Conservation (phyloP, 2,329 filamentous ascomycete genomes). For the Penicillium sp. region DNA sequence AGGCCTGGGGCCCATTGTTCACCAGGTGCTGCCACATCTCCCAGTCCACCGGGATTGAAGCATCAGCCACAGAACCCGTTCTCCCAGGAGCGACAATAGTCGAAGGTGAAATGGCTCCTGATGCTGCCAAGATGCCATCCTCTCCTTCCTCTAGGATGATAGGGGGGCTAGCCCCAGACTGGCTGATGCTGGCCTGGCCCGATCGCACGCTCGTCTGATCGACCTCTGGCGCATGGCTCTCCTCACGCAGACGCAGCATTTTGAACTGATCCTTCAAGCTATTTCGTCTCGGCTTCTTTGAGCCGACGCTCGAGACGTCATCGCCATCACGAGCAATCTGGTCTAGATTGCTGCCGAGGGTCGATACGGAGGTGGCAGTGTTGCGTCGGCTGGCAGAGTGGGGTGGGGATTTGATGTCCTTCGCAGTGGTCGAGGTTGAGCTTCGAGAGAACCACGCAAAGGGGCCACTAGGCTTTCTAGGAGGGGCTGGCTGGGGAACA, state of each 20-base stretch:
- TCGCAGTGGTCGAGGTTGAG: constrained; percentile 49
- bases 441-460: constrained; percentile 80
- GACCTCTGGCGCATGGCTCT: constrained; percentile 60
- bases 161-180: constrained; percentile 49
- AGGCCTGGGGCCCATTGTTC: constrained; percentile 86
- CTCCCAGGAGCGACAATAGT: constrained; percentile 28
- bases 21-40: constrained; percentile 97
- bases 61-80: constrained; percentile 76
- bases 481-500: constrained; percentile 42
- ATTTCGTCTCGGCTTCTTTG: constrained; percentile 54
- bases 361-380: constrained; percentile 77
- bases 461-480: constrained; percentile 79
- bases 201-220: constrained; percentile 55
- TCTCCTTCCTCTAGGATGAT: constrained; percentile 51
- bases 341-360: constrained; percentile 76
- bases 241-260: constrained; percentile 70
- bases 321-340: constrained; percentile 66
- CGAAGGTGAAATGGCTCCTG: constrained; percentile 27
- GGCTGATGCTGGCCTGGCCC: constrained; percentile 44
- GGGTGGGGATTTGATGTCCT: constrained; percentile 58
- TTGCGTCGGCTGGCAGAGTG: constrained; percentile 60
- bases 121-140: constrained; percentile 34
- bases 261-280: constrained; percentile 80
- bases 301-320: constrained; percentile 51
- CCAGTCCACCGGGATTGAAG: constrained; percentile 81